Evolutionary conservation across 148 eudicot genomes (phyloP).

Genomic region (Cornus florida): DNA sequence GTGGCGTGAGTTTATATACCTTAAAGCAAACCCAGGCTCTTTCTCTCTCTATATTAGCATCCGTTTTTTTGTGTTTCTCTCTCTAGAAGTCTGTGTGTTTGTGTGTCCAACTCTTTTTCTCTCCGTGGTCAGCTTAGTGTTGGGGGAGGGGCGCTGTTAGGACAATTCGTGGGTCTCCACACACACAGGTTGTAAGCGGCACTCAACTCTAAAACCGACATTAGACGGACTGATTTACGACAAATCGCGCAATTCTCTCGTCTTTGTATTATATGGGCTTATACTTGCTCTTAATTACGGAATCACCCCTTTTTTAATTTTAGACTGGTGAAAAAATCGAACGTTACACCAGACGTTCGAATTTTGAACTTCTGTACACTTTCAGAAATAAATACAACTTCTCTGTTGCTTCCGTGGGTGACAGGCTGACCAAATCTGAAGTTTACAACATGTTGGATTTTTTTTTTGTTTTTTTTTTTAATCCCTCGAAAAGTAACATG

Average conservation of each 20-base stretch:
- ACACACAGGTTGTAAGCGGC: constrained; percentile 2
- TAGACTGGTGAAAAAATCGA: too few species aligned
- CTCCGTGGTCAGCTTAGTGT: background rate
- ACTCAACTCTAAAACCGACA: constrained; percentile 25
- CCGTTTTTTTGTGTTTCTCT: background rate
- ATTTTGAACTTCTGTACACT: too few species aligned
- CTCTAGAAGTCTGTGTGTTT: background rate
- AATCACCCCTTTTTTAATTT: background rate
- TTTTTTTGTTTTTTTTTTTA: too few species aligned
- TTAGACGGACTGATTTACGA: background rate
- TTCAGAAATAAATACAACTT: too few species aligned
- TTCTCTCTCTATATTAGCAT: background rate
- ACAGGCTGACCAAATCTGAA: too few species aligned
- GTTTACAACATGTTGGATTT: too few species aligned
- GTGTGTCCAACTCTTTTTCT: background rate
- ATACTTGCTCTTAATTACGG: background rate
- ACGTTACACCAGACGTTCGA: too few species aligned
- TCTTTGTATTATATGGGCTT: background rate
- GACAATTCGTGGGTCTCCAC: constrained; percentile 15
- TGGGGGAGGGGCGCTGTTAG: too few species aligned
- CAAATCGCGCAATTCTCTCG: background rate
- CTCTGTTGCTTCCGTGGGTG: too few species aligned
- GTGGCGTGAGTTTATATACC: background rate
- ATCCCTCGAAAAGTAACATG: too few species aligned
- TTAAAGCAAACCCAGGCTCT: background rate